phyloP scores from a whole-genome alignment of 495 filamentous ascomycete species.

The Geopyxis carbonaria region DNA sequence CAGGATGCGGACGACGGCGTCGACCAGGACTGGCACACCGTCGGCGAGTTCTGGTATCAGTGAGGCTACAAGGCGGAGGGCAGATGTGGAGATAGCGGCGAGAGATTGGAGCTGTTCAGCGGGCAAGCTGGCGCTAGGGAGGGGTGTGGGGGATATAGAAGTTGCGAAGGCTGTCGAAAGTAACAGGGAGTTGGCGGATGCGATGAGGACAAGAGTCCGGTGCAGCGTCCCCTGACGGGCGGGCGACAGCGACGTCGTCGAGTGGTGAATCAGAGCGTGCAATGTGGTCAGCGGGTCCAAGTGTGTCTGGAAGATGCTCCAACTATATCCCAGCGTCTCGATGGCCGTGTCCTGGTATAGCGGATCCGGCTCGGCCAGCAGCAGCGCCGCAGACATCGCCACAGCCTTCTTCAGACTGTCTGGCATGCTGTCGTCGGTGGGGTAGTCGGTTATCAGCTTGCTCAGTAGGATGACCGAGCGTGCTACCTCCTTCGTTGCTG shows the following conservation, averaged over 20 bases:
- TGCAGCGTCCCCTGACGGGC: slow-evolving; percentile 12
- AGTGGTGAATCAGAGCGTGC: slow-evolving; percentile 19
- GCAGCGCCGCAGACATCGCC: slow-evolving; percentile 13
- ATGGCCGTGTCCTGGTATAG: slow-evolving; percentile 22
- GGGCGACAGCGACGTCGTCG: slow-evolving; percentile 6
- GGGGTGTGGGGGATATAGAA: slow-evolving; percentile 14
- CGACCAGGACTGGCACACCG: slow-evolving; percentile 8
- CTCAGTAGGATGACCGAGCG: slow-evolving; percentile 19
- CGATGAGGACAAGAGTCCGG: slow-evolving; percentile 15
- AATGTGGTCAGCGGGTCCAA: slow-evolving; percentile 19
- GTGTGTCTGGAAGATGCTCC: slow-evolving; percentile 14
- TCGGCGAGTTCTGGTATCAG: too few relatives aligned
- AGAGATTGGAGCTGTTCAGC: slow-evolving; percentile 6
- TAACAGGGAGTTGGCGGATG: slow-evolving; percentile 16
- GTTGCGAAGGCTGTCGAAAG: slow-evolving; percentile 13
- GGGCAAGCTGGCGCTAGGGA: slow-evolving; percentile 1
- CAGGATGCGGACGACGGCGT: slow-evolving; percentile 17
- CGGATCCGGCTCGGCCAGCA: slow-evolving; percentile 14
- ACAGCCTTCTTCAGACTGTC: slow-evolving; percentile 16
- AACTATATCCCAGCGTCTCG: slow-evolving; percentile 18
- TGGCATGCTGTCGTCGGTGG: slow-evolving; percentile 9
- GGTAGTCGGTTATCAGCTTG: slow-evolving; percentile 13
- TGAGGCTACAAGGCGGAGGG: slow-evolving; percentile 16
- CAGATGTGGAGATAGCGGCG: slow-evolving; percentile 10
- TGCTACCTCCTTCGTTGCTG: slow-evolving; percentile 17